phyloP scores from a whole-genome alignment of 1,139 yeast species.

The Suhomyces choctaworum region DNA sequence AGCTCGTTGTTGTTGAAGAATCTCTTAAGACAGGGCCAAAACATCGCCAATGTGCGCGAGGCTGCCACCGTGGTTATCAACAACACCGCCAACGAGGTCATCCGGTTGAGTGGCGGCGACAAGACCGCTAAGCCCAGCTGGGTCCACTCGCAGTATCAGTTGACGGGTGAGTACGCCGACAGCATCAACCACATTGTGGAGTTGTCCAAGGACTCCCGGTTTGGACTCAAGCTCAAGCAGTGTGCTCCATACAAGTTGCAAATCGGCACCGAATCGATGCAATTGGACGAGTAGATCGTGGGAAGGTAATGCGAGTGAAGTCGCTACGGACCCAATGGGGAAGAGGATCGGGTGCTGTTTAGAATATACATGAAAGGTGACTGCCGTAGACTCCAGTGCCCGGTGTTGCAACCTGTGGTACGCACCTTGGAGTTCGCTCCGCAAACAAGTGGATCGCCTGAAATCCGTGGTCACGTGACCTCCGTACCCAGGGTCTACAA shows the following conservation, averaged over 20 bases:
- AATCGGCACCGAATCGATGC: conserved; percentile 25
- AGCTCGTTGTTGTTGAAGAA: conserved; percentile 65
- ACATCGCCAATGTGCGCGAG: conserved; percentile 70
- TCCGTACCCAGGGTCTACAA: too few species aligned
- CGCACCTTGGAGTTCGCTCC: too few species aligned
- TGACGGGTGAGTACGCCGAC: conserved; percentile 47
- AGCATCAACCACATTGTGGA: conserved; percentile 56
- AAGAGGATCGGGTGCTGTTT: too few species aligned
- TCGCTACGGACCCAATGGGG: neutral
- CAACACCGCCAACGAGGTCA: conserved; percentile 45
- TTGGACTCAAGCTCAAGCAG: conserved; percentile 65
- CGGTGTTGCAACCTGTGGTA: too few species aligned
- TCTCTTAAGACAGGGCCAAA: conserved; percentile 53
- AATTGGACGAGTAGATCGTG: conserved; percentile 33
- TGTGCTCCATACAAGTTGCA: conserved; percentile 53
- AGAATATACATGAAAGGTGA: too few species aligned
- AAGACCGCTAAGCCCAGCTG: conserved; percentile 72
- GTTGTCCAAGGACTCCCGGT: conserved; percentile 62
- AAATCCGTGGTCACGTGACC: too few species aligned
- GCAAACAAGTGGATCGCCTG: too few species aligned
- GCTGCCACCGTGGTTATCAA: conserved; percentile 60
- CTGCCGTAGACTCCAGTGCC: too few species aligned
- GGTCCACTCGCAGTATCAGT: conserved; percentile 74
- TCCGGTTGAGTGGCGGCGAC: conserved; percentile 80
- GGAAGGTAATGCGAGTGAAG: neutral